Evolutionary conservation across 352 stramenopile species (phyloP), one percentile per base, ranked within the genome.

Genomic region (Albugo candida): DNA sequence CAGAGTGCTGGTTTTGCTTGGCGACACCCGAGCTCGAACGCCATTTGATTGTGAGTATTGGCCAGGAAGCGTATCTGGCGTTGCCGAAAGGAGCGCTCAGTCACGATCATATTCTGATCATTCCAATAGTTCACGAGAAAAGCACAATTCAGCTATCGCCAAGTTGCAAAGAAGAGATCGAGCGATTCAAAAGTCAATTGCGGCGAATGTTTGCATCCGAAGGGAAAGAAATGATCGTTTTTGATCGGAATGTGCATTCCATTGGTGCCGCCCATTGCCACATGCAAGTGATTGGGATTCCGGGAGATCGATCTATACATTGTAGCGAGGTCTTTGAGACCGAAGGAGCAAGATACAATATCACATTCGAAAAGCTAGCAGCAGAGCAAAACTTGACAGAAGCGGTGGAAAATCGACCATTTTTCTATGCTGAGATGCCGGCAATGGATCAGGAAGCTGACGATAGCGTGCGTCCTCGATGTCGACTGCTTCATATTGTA

Each of bases 1-100:
- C 56, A 11, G 76, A 88, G 57, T 88, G 76, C 64, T 88, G 76
- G 76, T 88, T 88, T 50, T 88, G 76, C 42, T 57, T 88, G 16
- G 68, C 76, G 10, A 88, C 76, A 13, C 76, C 76, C 4, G 78
- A 63, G 17, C 55, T 88, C 0, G 76, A 85, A 56, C 75, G 70
- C 12, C 76, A 88, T 47, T 61, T 88, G 52, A 83, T 88, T 47
- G 73, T 84, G 34, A 83, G 70, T 46, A 88, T 88, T 48, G 75
- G 75, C 8, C 58, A 80, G 47, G 68, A 85, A 46, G 70, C 70
- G 13, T 88, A 88, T 51, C 54, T 88, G 21, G 75, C 75, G 11
- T 77, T 88, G 63, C 72, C 75, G 2, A 88, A 88, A 47, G 75
- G 75, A 5, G 70, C 72, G 5, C 85, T 88, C 58, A 77, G 76